phyloP scores from a whole-genome alignment of 345 rosid genomes.

The Eucalyptus cloeziana region DNA sequence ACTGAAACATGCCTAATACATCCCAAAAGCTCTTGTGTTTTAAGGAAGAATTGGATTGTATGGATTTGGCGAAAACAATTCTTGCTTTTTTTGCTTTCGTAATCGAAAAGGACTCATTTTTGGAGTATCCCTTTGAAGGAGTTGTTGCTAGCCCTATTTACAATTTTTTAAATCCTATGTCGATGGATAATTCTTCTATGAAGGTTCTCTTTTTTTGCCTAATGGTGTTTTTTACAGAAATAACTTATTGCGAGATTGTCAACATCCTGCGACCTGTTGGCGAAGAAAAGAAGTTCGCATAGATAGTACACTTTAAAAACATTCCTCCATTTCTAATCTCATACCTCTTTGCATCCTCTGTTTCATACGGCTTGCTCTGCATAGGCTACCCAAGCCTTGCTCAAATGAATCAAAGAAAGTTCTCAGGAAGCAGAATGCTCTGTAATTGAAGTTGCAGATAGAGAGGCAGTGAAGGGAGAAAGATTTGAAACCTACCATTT shows the following conservation, averaged over 20 bases:
- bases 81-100: background rate
- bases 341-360: background rate
- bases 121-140: background rate
- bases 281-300: background rate
- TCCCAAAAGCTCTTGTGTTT: background rate
- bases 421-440: background rate
- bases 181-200: background rate
- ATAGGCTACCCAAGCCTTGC: background rate
- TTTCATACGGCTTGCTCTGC: background rate
- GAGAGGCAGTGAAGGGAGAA: background rate
- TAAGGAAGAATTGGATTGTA: background rate
- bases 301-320: background rate
- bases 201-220: background rate
- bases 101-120: background rate
- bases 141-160: background rate
- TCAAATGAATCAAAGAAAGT: background rate
- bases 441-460: background rate
- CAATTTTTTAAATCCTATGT: background rate
- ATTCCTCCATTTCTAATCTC: background rate
- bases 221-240: background rate
- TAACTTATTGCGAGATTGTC: background rate
- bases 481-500: background rate
- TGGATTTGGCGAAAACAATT: background rate
- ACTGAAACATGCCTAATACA: background rate
- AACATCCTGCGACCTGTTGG: background rate